Evolutionary conservation across 148 eudicot genomes (phyloP).

Genomic region (Silene conica): DNA sequence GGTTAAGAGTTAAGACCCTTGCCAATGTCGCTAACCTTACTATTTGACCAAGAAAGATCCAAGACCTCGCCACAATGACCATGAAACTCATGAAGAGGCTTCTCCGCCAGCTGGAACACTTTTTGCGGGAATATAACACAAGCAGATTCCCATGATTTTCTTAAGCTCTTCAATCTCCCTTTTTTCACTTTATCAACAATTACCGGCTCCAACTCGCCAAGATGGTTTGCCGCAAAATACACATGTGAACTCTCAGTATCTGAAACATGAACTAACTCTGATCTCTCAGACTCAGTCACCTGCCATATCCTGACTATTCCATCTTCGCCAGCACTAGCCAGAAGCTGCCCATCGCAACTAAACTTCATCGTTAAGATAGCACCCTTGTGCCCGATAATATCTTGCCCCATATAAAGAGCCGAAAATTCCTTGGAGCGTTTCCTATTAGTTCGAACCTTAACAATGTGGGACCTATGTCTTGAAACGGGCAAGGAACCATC

Average conservation of each 20-base stretch:
- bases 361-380: conserved; percentile 80
- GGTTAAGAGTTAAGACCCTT: background rate
- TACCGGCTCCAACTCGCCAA: conserved; percentile 51
- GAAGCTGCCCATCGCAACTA: conserved; percentile 68
- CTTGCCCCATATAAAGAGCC: conserved; percentile 61
- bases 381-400: conserved; percentile 67
- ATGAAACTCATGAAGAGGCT: conserved; percentile 73
- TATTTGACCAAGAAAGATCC: conserved; percentile 85
- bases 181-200: conserved; percentile 40
- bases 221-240: conserved; percentile 47
- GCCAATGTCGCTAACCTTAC: conserved; percentile 48
- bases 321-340: conserved; percentile 89
- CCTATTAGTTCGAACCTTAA: conserved; percentile 41
- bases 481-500: conserved; percentile 20
- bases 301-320: conserved; percentile 79
- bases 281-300: conserved; percentile 48
- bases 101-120: conserved; percentile 53
- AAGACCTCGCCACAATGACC: conserved; percentile 78
- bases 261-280: conserved; percentile 28
- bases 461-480: conserved; percentile 16
- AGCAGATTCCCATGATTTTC: conserved; percentile 54
- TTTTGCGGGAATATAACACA: conserved; percentile 71
- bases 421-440: conserved; percentile 68
- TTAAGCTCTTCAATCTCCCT: conserved; percentile 34
- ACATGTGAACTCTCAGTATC: conserved; percentile 47